Conservation (phyloP, 2,329 filamentous ascomycete genomes). For the Alternaria conjuncta region DNA sequence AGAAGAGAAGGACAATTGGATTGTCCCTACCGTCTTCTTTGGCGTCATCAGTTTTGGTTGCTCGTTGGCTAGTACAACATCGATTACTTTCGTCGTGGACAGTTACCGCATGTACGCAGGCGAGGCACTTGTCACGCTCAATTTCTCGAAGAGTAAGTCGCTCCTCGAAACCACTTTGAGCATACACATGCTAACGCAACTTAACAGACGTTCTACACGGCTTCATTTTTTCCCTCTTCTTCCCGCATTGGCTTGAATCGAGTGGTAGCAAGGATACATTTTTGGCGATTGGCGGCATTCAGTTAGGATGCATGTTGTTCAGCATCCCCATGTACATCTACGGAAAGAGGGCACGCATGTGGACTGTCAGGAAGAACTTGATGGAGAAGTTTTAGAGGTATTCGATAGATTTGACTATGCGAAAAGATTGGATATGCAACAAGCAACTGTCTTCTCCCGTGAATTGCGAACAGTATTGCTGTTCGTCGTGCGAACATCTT, state of each 20-base stretch:
- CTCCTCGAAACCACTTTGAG: not conserved
- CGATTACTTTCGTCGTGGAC: constrained; percentile 94
- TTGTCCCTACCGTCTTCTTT: constrained; percentile 92
- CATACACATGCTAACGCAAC: constrained; percentile 9
- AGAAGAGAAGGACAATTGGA: constrained; percentile 76
- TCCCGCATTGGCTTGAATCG: constrained; percentile 69
- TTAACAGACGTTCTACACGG: constrained; percentile 78
- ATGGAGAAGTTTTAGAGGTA: constrained; percentile 74
- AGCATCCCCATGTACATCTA: constrained; percentile 94
- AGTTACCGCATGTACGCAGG: constrained; percentile 92
- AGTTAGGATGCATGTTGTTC: constrained; percentile 74
- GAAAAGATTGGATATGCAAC: not conserved
- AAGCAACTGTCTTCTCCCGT: not conserved
- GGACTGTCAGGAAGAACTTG: constrained; percentile 84
- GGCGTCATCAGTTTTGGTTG: constrained; percentile 92
- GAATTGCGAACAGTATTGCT: not conserved
- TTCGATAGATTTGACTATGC: not conserved
- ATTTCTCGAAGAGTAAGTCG: constrained; percentile 81
- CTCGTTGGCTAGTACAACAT: constrained; percentile 84
- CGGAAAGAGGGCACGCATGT: constrained; percentile 90
- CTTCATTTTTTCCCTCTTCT: constrained; percentile 83
- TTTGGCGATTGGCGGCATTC: constrained; percentile 83
- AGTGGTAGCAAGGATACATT: constrained; percentile 82
- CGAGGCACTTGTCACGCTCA: constrained; percentile 91
- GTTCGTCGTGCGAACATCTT: not conserved